A percentile compares a stretch with the other conserved stretches of the same genome.
phyloP scores from a whole-genome alignment of 2,329 filamentous ascomycete species.

The Aspergillus spinulosporus region DNA sequence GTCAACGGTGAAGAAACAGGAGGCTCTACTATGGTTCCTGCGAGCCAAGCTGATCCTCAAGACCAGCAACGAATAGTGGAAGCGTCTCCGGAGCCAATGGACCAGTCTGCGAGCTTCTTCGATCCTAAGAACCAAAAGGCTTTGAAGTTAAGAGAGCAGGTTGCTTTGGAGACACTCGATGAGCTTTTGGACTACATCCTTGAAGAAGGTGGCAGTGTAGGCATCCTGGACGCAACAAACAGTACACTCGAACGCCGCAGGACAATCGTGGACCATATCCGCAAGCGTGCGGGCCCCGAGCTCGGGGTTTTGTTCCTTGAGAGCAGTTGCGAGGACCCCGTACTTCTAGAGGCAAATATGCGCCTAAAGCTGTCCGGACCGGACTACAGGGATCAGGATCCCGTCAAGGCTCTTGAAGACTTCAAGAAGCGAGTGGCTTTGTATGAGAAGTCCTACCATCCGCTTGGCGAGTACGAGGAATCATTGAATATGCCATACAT shows the following conservation, averaged over 20 bases:
- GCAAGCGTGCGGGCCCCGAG: slow-evolving; percentile 75
- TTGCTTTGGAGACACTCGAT: slow-evolving; percentile 87
- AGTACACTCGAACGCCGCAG: slow-evolving; percentile 85
- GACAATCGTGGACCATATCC: slow-evolving; percentile 79
- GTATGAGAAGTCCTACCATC: slow-evolving; percentile 92
- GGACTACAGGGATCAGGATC: slow-evolving; percentile 94
- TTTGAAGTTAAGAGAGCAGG: slow-evolving; percentile 80
- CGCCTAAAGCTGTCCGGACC: slow-evolving; percentile 92
- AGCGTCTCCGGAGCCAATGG: slow-evolving; percentile 58
- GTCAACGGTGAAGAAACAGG: slow-evolving; percentile 56
- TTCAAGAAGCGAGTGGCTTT: slow-evolving; percentile 90
- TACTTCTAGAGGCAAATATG: slow-evolving; percentile 92
- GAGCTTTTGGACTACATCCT: slow-evolving; percentile 90
- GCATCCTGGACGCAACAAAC: slow-evolving; percentile 96
- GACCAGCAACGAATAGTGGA: slow-evolving; percentile 27
- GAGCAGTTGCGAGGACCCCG: slow-evolving; percentile 83
- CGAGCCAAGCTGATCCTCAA: slow-evolving; percentile 25
- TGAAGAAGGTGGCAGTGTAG: slow-evolving; percentile 77
- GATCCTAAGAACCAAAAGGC: slow-evolving; percentile 84
- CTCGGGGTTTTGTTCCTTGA: slow-evolving; percentile 94
- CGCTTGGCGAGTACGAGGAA: slow-evolving; percentile 88
- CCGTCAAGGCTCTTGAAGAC: slow-evolving; percentile 76
- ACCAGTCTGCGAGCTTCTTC: slow-evolving; percentile 92
- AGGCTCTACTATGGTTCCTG: slow-evolving; percentile 29
- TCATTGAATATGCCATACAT: slow-evolving; percentile 90